These are phyloP conservation scores for Epithemia pelagica DNA, from an alignment of 108 stramenopile genomes.

Conservation along the genomic window DNA sequence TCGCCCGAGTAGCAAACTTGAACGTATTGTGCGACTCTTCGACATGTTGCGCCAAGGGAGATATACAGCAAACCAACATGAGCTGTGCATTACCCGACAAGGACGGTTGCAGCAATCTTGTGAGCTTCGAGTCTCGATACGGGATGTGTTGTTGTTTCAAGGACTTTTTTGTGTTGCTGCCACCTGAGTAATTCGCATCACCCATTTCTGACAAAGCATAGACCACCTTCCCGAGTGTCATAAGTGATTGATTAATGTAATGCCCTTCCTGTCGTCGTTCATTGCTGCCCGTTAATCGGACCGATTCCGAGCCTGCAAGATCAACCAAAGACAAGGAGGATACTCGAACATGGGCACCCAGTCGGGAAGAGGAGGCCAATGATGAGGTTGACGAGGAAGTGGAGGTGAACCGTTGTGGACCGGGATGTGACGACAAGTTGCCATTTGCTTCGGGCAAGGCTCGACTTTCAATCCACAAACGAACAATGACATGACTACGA, in stretches of 20 bases:
- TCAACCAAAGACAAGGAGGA: slow-evolving; percentile 73
- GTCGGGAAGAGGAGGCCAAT: slow-evolving; percentile 2
- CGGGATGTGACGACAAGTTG: slow-evolving; percentile 10
- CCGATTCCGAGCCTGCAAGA: slow-evolving; percentile 82
- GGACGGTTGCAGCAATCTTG: slow-evolving; percentile 86
- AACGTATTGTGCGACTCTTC: slow-evolving; percentile 91
- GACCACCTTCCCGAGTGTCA: slow-evolving; percentile 90
- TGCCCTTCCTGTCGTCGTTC: slow-evolving; percentile 93
- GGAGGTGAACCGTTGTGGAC: slow-evolving; percentile 1
- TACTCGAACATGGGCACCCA: slow-evolving; percentile 38
- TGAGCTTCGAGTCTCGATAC: slow-evolving; percentile 90
- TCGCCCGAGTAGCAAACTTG: slow-evolving; percentile 90
- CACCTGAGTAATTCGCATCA: too few relatives aligned
- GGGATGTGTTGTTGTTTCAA: slow-evolving; percentile 35
- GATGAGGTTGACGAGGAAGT: slow-evolving; percentile 14
- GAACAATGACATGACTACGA: slow-evolving; percentile 87
- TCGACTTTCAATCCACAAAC: slow-evolving; percentile 80
- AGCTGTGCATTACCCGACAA: slow-evolving; percentile 89
- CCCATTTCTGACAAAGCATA: slow-evolving; percentile 58
- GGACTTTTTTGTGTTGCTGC: background rate
- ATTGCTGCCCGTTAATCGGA: slow-evolving; percentile 64
- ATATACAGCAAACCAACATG: slow-evolving; percentile 76
- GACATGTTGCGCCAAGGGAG: slow-evolving; percentile 55
- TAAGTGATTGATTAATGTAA: slow-evolving; percentile 95
- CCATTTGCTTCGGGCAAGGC: slow-evolving; percentile 23